Evolutionary conservation across 2,329 filamentous ascomycete genomes (phyloP), one percentile per base, ranked within the genome.

Genomic region (Microcyclospora tardicrescens): DNA sequence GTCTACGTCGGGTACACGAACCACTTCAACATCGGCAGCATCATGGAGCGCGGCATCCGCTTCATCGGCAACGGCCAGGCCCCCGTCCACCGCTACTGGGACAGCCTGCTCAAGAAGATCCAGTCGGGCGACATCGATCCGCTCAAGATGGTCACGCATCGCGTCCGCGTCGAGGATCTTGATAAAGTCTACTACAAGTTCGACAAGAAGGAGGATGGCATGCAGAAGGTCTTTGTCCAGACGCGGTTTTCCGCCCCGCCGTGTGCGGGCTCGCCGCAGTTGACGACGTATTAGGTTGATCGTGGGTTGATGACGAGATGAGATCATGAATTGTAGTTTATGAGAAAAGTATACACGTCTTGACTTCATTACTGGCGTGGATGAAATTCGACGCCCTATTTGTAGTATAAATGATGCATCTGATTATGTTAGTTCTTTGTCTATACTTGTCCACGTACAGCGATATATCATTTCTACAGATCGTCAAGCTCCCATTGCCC

Each of bases 11-110:
- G 73, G 24, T 77, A 66, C 55, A 84, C 79, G 15, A 86, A 85
- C 61, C 80, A 84, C 59, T 84, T 89, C 68, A 84, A 84, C 61
- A 78, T 89, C 49, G 36, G 85, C 9, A 78, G 82, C 0, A 56
- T 93, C 11, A 93, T 93, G 84, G 77, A 93, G 62, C 77, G 82
- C 27, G 84, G 84, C n/a, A 76, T 93, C 48, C 78, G 82, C 1
- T 71, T 93, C 33, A 86, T 77, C 46, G 75, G 75, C 32, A 78
- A 78, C 48, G 75, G 75, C 3, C 75, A 79, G 55, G 74, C 74
- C 2, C 84, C 84, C 0, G 83, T 93, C 0, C 83, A 89, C 52
- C 74, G 79, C 52, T 91, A 93, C 64, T 93, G 84, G 85, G 69
- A 84, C 16, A 72, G 82, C 3, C 66, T 93, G n/a, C 67, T 91